Evolutionary conservation across 2,329 filamentous ascomycete genomes (phyloP).

Genomic region (Arthroderma sp.): DNA sequence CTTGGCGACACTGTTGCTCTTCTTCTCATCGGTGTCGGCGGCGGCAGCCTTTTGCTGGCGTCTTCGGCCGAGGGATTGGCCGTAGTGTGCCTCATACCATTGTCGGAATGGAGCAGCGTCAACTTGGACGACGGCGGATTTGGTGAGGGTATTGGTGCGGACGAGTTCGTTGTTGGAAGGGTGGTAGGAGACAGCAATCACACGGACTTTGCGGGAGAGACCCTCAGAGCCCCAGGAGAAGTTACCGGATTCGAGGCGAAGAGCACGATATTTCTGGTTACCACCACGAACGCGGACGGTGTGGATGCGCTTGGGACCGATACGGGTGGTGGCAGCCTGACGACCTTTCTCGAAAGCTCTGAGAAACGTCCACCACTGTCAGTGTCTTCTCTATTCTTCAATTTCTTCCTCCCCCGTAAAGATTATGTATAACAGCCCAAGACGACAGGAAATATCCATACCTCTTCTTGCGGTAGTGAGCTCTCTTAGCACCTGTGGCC

Average conservation of each 20-base stretch:
- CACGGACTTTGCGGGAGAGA: conserved; percentile 95
- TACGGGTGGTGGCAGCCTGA: conserved; percentile 99
- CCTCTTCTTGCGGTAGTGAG: conserved; percentile 64
- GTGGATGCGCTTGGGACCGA: conserved; percentile 92
- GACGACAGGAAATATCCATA: conserved; percentile 26
- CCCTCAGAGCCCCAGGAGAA: conserved; percentile 99
- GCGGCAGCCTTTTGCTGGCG: conserved; percentile 66
- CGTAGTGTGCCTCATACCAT: conserved; percentile 99
- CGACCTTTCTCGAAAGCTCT: conserved; percentile 99
- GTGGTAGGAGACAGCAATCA: conserved; percentile 97
- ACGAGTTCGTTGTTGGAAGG: conserved; percentile 99
- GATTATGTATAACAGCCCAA: background rate
- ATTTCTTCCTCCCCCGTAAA: background rate
- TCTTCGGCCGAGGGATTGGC: conserved; percentile 73
- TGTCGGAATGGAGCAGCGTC: conserved; percentile 98
- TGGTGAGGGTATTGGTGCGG: conserved; percentile 99
- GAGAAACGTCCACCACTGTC: conserved; percentile 34
- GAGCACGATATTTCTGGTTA: conserved; percentile 99
- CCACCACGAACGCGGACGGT: conserved; percentile 93
- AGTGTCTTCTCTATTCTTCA: background rate
- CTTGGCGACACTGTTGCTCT: conserved; percentile 89
- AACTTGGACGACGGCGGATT: conserved; percentile 95
- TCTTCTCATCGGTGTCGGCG: conserved; percentile 57
- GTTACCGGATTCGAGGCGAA: conserved; percentile 97
- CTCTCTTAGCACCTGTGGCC: conserved; percentile 95